phyloP scores from a whole-genome alignment of 352 stramenopile species.

The Phytophthora colocasiae region DNA sequence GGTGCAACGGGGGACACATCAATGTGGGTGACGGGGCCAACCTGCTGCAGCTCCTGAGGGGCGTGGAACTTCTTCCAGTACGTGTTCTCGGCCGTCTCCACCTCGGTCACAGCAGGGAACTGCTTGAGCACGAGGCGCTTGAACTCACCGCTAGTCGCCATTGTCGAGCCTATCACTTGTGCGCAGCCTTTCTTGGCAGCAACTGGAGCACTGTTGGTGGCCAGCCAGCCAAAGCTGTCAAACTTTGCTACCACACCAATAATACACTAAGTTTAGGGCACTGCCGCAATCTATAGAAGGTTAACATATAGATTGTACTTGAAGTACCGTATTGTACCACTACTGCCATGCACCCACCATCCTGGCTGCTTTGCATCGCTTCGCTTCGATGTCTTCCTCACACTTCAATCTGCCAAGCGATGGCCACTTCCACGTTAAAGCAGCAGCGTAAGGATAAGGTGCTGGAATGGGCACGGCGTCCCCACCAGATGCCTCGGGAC shows the following conservation, averaged over 20 bases:
- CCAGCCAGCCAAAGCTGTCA: conserved; percentile 35
- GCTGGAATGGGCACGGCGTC: too few relatives aligned
- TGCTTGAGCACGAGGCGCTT: conserved; percentile 90
- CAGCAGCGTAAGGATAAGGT: too few relatives aligned
- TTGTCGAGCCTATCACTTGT: conserved; percentile 21
- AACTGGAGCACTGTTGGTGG: conserved; percentile 22
- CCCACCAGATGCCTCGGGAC: too few relatives aligned
- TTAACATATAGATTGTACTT: too few relatives aligned
- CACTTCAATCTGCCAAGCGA: too few relatives aligned
- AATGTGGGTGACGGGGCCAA: conserved; percentile 86
- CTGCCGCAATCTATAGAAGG: too few relatives aligned
- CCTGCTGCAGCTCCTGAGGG: conserved; percentile 83
- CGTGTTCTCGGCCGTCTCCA: conserved; percentile 78
- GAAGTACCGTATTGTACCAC: too few relatives aligned
- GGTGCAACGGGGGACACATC: conserved; percentile 82
- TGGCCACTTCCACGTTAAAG: too few relatives aligned
- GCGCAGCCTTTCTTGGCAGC: conserved; percentile 1
- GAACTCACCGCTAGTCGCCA: conserved; percentile 83
- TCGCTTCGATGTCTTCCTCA: too few relatives aligned
- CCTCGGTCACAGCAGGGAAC: conserved; percentile 80
- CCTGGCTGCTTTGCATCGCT: too few relatives aligned
- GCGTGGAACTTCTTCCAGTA: conserved; percentile 92
- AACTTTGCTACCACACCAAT: conserved; percentile 1
- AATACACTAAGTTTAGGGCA: too few relatives aligned
- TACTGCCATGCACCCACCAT: too few relatives aligned